Evolutionary conservation across 1,284 basidiomycete species (phyloP).

Genomic region (Volvariella surrecta): DNA sequence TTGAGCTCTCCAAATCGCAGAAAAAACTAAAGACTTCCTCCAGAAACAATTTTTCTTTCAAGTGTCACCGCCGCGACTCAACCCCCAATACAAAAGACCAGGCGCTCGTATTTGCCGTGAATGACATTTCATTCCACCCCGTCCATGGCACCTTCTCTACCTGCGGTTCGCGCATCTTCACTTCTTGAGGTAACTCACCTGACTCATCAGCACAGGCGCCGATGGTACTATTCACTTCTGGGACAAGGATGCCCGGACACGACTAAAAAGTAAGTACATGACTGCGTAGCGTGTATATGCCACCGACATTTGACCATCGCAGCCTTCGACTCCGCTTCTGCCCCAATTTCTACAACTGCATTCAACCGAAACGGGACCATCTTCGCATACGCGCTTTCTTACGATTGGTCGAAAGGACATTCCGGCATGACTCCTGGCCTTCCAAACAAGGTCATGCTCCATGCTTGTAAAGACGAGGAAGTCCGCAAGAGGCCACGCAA

Average conservation of each 20-base stretch:
- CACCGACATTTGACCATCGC: conserved; percentile 12
- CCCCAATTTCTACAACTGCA: conserved; percentile 63
- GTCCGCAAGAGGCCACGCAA: conserved; percentile 63
- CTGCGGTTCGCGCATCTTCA: conserved; percentile 71
- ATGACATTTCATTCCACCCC: conserved; percentile 85
- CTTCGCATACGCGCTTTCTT: conserved; percentile 84
- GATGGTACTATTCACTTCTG: conserved; percentile 82
- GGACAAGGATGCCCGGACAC: conserved; percentile 86
- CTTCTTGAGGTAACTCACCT: conserved; percentile 11
- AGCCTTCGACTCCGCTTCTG: conserved; percentile 66
- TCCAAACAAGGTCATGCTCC: conserved; percentile 84
- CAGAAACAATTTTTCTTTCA: conserved; percentile 91
- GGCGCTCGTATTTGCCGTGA: conserved; percentile 84
- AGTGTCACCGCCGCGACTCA: conserved; percentile 84
- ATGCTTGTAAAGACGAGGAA: conserved; percentile 86
- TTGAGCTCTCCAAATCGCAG: too few species aligned
- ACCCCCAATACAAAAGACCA: conserved; percentile 60
- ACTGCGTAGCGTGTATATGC: conserved; percentile 1
- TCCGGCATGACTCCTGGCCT: conserved; percentile 76
- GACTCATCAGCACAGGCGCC: conserved; percentile 34
- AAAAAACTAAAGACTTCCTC: background rate
- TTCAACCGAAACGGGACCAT: conserved; percentile 87
- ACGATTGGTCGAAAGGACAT: conserved; percentile 89
- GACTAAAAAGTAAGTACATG: conserved; percentile 69
- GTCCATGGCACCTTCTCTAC: conserved; percentile 93